phyloP scores from a whole-genome alignment of 2,329 filamentous ascomycete species.

The Immersiporthe knoxdaviesiana region DNA sequence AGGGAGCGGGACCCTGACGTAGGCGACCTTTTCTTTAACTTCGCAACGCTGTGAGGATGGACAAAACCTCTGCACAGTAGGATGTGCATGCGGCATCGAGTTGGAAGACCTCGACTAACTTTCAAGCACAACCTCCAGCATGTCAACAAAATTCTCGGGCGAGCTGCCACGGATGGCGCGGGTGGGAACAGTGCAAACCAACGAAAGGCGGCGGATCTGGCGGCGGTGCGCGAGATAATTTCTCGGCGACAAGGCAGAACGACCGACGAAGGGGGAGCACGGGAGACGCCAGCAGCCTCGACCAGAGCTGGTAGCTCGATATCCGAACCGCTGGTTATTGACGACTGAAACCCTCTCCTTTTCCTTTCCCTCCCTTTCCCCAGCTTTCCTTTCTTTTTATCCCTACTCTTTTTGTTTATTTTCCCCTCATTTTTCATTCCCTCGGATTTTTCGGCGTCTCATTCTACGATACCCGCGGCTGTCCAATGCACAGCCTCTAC shows the following conservation, averaged over 20 bases:
- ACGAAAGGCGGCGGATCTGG: not conserved
- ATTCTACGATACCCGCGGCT: not conserved
- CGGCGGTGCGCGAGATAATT: not conserved
- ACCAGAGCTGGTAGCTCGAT: not conserved
- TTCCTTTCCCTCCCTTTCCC: not conserved
- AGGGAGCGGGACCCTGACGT: constrained; percentile 11
- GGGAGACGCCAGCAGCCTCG: not conserved
- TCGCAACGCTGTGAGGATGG: not conserved
- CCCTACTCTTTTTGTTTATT: not conserved
- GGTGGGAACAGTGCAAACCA: not conserved
- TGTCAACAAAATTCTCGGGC: not conserved
- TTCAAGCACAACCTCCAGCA: constrained; percentile 7
- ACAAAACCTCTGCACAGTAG: not conserved
- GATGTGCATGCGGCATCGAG: not conserved
- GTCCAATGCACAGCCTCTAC: not conserved
- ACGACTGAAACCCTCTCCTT: not conserved
- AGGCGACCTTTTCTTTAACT: constrained; percentile 11
- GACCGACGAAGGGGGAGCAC: not conserved
- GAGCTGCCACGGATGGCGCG: not conserved
- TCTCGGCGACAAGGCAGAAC: not conserved
- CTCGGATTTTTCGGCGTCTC: not conserved
- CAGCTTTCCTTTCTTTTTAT: not conserved
- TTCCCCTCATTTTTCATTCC: not conserved
- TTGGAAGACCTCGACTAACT: constrained; percentile 10
- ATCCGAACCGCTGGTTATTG: constrained; percentile 11